These are phyloP conservation scores for Rhizopus delemar DNA, from an alignment of 371 early-diverging fungal genomes.

Conservation along the genomic window DNA sequence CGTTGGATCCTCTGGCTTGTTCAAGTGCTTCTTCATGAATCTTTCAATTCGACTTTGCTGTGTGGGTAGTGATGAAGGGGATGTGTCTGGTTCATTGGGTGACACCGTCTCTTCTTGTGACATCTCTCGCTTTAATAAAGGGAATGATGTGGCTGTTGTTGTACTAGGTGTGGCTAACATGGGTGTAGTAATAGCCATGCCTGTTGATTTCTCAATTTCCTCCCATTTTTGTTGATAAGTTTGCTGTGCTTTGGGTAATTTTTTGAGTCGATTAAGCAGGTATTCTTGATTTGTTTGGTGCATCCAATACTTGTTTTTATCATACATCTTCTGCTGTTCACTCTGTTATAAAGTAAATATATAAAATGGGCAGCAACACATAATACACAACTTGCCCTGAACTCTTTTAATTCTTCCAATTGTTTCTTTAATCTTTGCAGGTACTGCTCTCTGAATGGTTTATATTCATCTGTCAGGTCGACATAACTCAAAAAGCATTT, in stretches of 20 bases:
- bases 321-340: conserved; percentile 23
- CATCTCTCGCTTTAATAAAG: conserved; percentile 1
- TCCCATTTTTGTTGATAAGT: conserved; percentile 32
- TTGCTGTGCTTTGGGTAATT: conserved; percentile 24
- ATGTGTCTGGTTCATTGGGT: neutral
- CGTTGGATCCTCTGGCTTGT: conserved; percentile 25
- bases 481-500: conserved; percentile 22
- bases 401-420: conserved; percentile 13
- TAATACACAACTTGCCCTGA: conserved; percentile 15
- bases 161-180: conserved; percentile 17
- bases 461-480: conserved; percentile 10
- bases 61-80: conserved; percentile 3
- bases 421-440: conserved; percentile 16
- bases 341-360: conserved; percentile 5
- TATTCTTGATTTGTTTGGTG: conserved; percentile 23
- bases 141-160: conserved; percentile 4
- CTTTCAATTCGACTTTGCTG: conserved; percentile 30
- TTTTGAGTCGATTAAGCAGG: conserved; percentile 17
- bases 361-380: too few relatives aligned
- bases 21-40: conserved; percentile 29
- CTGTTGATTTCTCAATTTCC: conserved; percentile 29
- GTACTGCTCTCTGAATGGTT: conserved; percentile 8
- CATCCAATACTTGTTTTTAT: conserved; percentile 27
- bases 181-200: conserved; percentile 18
- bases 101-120: neutral